Conservation (phyloP, 139 green algal genomes). For the Coccomyxa sp. region DNA sequence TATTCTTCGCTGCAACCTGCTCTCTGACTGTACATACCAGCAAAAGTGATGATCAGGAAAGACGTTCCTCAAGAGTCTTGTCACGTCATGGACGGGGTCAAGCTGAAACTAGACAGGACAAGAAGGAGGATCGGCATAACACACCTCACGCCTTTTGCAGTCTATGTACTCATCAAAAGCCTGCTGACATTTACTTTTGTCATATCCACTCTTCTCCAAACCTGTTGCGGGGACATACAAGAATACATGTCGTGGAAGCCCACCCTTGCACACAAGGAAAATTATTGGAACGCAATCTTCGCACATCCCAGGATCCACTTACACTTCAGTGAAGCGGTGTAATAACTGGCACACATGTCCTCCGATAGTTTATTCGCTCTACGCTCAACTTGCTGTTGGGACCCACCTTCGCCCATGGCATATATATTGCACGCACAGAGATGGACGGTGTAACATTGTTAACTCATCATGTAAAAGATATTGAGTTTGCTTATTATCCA, state of each 20-base stretch:
- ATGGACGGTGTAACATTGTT: no score
- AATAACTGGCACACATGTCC: neutral
- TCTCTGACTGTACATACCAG: neutral
- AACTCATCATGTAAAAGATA: no score
- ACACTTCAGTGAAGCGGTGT: neutral
- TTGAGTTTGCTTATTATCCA: no score
- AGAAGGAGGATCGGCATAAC: neutral
- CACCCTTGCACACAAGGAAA: neutral
- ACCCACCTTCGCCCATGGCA: neutral
- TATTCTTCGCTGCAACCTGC: neutral
- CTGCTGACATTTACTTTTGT: neutral
- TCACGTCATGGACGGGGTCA: no score
- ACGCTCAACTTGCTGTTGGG: neutral
- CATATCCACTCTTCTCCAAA: constrained; percentile 1
- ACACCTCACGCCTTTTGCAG: constrained; percentile 1
- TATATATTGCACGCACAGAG: no score
- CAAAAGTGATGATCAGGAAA: neutral
- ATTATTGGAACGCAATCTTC: neutral
- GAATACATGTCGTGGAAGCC: neutral
- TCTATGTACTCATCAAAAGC: neutral
- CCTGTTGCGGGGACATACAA: neutral
- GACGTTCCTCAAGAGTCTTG: neutral
- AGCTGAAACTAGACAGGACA: neutral
- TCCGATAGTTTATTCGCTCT: neutral
- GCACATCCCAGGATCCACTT: neutral